Evolutionary conservation across 2,329 filamentous ascomycete genomes (phyloP).

Genomic region (Aspergillus chevalieri): DNA sequence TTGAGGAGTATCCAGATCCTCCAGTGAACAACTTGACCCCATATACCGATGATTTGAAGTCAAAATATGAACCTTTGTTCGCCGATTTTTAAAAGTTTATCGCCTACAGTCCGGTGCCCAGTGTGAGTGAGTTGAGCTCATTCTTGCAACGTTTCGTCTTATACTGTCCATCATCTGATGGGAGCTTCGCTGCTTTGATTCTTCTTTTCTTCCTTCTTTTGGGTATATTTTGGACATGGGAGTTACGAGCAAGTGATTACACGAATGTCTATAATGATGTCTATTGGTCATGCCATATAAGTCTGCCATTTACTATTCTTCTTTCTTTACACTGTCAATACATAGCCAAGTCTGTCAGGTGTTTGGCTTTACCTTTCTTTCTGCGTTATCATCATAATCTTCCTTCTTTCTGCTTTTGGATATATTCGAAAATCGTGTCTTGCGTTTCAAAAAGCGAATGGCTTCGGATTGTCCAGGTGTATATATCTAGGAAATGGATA

Average conservation of each 20-base stretch:
- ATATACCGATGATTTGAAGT: slow-evolving; percentile 56
- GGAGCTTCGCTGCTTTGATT: not conserved
- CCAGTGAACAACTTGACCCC: slow-evolving; percentile 47
- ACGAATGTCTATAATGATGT: not conserved
- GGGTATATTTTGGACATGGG: not conserved
- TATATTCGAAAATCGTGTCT: too few species aligned
- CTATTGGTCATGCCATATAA: not conserved
- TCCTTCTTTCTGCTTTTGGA: too few species aligned
- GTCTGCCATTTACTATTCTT: not conserved
- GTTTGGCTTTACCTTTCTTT: too few species aligned
- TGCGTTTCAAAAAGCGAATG: too few species aligned
- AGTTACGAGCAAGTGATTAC: not conserved
- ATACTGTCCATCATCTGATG: not conserved
- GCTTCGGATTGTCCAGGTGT: too few species aligned
- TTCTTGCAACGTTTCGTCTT: not conserved
- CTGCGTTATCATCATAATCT: too few species aligned
- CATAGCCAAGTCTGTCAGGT: not conserved
- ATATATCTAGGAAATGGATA: too few species aligned
- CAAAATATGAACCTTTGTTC: slow-evolving; percentile 56
- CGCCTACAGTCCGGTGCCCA: not conserved
- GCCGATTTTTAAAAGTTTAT: slow-evolving; percentile 49
- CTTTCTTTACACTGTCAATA: not conserved
- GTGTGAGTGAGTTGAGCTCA: not conserved
- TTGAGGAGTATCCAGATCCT: slow-evolving; percentile 57
- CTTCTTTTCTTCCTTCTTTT: not conserved